Evolutionary conservation across 2,329 filamentous ascomycete genomes (phyloP).

Genomic region (Beauveria brongniartii): DNA sequence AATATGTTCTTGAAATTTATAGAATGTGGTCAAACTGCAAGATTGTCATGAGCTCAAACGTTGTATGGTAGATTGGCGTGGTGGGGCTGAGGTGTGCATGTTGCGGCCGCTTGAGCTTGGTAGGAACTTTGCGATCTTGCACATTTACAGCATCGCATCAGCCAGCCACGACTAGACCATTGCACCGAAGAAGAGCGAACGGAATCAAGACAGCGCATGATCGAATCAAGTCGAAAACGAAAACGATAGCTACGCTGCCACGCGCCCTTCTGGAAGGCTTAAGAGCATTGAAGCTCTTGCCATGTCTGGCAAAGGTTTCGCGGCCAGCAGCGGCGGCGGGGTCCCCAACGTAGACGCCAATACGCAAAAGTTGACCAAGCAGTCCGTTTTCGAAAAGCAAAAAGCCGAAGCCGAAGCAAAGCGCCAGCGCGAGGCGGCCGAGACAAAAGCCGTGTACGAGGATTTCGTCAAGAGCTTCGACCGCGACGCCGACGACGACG

Average conservation of each 20-base stretch:
- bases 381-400: constrained; percentile 81
- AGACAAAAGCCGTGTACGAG: constrained; percentile 78
- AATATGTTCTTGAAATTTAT: too few species aligned
- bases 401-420: constrained; percentile 87
- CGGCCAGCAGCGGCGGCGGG: constrained; percentile 22
- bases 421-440: constrained; percentile 71
- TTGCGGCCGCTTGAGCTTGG: too few species aligned
- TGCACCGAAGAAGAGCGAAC: neutral
- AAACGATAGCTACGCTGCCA: neutral
- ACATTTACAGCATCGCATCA: neutral
- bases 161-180: neutral
- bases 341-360: constrained; percentile 72
- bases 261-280: neutral
- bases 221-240: neutral
- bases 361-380: constrained; percentile 70
- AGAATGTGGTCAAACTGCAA: too few species aligned
- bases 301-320: constrained; percentile 41
- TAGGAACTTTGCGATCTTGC: neutral
- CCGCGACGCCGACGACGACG: constrained; percentile 45
- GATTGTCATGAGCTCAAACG: too few species aligned
- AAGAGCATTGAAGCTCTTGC: neutral
- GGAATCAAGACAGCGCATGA: neutral
- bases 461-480: constrained; percentile 80
- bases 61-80: neutral
- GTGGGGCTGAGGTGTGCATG: constrained; percentile 1